Evolutionary conservation across 2,329 filamentous ascomycete species (phyloP).

Genomic region (Cryphonectria japonica): DNA sequence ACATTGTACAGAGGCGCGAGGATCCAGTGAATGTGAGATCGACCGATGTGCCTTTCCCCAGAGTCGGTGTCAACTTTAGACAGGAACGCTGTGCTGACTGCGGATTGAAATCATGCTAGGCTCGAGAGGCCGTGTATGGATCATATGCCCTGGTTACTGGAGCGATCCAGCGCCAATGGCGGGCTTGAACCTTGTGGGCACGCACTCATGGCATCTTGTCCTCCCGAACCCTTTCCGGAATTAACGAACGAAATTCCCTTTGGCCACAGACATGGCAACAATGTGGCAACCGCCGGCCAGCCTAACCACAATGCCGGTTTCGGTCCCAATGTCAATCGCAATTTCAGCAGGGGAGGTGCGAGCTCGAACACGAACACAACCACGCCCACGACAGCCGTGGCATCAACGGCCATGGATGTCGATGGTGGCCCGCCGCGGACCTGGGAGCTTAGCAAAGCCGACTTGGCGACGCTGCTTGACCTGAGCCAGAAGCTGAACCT

Average conservation of each 20-base stretch:
- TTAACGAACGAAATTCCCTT: constrained; percentile 57
- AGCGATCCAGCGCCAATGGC: constrained; percentile 60
- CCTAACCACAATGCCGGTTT: constrained; percentile 11
- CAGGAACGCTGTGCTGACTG: constrained; percentile 21
- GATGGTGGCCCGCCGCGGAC: constrained; percentile 60
- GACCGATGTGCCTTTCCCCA: background rate
- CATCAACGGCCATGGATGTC: constrained; percentile 14
- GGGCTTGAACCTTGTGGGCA: constrained; percentile 76
- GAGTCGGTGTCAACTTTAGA: constrained; percentile 3
- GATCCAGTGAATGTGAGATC: constrained; percentile 10
- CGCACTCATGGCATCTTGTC: constrained; percentile 90
- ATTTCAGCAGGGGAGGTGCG: constrained; percentile 18
- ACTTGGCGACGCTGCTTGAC: constrained; percentile 81
- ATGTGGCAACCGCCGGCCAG: constrained; percentile 29
- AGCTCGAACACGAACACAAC: background rate
- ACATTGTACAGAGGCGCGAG: constrained; percentile 13
- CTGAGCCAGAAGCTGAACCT: constrained; percentile 81
- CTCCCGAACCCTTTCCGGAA: constrained; percentile 66
- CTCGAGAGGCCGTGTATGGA: constrained; percentile 94
- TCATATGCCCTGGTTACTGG: constrained; percentile 80
- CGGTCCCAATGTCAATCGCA: constrained; percentile 27
- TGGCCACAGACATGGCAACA: constrained; percentile 47
- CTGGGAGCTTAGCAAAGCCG: constrained; percentile 76
- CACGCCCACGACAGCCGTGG: background rate
- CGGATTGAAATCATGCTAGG: constrained; percentile 51